A percentile compares a stretch with the other conserved stretches of the same genome.
phyloP scores from a whole-genome alignment of 345 rosid genomes.

The Anacardium occidentale region DNA sequence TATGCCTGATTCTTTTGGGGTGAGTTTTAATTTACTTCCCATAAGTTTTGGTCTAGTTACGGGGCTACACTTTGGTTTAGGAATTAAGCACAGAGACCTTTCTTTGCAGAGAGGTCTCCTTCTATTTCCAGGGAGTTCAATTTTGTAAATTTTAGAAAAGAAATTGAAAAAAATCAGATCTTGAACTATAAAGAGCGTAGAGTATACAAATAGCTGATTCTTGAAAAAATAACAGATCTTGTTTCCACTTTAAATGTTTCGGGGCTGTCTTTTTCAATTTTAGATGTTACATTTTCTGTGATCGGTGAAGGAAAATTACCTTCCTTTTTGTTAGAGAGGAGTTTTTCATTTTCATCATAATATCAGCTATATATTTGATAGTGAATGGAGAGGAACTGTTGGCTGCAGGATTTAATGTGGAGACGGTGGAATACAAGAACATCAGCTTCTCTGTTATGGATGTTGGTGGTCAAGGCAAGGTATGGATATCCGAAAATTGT shows the following conservation, averaged over 20 bases:
- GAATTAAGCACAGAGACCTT: neutral
- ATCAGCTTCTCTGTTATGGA: constrained; percentile 88
- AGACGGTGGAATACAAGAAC: constrained; percentile 94
- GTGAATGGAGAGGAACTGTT: constrained; percentile 6
- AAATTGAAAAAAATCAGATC: too few relatives aligned
- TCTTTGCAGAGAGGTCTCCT: neutral
- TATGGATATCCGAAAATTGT: constrained; percentile 22
- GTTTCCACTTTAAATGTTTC: neutral
- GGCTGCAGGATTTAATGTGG: constrained; percentile 77
- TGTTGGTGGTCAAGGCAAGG: constrained; percentile 97
- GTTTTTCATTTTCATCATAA: neutral
- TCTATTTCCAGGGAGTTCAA: too few relatives aligned
- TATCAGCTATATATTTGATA: neutral
- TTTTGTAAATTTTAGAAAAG: too few relatives aligned
- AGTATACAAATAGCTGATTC: neutral
- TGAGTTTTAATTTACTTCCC: neutral
- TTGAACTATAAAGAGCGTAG: too few relatives aligned
- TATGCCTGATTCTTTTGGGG: too few relatives aligned
- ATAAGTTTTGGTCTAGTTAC: neutral
- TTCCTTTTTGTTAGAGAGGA: neutral
- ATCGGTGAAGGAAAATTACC: neutral
- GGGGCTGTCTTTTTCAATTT: neutral
- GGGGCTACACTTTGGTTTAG: neutral
- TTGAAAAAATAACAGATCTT: neutral
- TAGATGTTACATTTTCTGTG: neutral